Conservation (phyloP, 805 yeast genomes). For the Pichia insulana region DNA sequence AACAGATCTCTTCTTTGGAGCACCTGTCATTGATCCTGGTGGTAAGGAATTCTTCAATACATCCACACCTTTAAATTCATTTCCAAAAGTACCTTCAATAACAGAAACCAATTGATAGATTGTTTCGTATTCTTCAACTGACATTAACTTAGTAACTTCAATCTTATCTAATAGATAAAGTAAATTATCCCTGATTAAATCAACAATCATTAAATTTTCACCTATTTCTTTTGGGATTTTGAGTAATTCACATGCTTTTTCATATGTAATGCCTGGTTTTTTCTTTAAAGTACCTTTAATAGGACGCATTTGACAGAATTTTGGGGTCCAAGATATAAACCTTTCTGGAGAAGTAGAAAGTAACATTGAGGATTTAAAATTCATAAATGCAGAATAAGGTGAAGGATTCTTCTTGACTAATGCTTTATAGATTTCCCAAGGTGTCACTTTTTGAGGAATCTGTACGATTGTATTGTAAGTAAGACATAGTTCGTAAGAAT, state of each 20-base stretch:
- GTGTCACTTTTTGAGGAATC: slow-evolving; percentile 38
- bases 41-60: slow-evolving; percentile 73
- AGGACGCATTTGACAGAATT: slow-evolving; percentile 74
- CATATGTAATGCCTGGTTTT: slow-evolving; percentile 41
- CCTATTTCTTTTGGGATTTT: slow-evolving; percentile 89
- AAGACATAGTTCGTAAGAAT: slow-evolving; percentile 88
- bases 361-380: slow-evolving; percentile 54
- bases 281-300: slow-evolving; percentile 92
- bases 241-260: slow-evolving; percentile 53
- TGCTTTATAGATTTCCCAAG: slow-evolving; percentile 78
- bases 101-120: slow-evolving; percentile 90
- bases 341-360: slow-evolving; percentile 93
- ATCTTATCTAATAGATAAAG: slow-evolving; percentile 60
- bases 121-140: slow-evolving; percentile 84
- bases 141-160: slow-evolving; percentile 70
- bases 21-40: slow-evolving; percentile 99
- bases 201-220: slow-evolving; percentile 95
- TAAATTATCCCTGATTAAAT: slow-evolving; percentile 86
- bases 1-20: slow-evolving; percentile 91
- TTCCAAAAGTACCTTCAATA: slow-evolving; percentile 52
- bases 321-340: slow-evolving; percentile 68
- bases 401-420: slow-evolving; percentile 75
- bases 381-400: slow-evolving; percentile 79
- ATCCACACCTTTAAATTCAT: slow-evolving; percentile 60
- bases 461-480: slow-evolving; percentile 63